These are phyloP conservation scores for Penicillium sp. DNA, from an alignment of 2,329 filamentous ascomycete species.

Conservation along the genomic window DNA sequence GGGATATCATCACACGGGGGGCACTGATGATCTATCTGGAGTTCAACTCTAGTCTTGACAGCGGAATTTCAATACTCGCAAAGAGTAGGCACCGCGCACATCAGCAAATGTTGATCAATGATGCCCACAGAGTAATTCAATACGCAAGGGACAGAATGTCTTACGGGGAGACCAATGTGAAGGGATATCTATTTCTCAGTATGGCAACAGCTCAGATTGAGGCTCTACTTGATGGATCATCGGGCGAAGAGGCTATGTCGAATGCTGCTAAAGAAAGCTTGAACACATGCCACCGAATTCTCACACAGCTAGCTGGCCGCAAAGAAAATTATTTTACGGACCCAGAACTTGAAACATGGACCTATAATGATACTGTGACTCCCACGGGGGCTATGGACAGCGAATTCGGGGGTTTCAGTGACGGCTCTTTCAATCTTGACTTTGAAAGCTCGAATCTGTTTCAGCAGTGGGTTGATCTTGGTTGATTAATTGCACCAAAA, in stretches of 20 bases:
- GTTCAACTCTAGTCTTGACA: conserved; percentile 9
- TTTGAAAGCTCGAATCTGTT: no score
- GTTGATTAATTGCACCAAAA: no score
- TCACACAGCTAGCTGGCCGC: no score
- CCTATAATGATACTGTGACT: no score
- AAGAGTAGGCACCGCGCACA: conserved; percentile 11
- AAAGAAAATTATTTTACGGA: no score
- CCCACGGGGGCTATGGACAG: no score
- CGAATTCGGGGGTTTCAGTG: no score
- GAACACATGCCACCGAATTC: no score
- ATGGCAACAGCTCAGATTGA: conserved; percentile 10
- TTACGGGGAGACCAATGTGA: conserved; percentile 35
- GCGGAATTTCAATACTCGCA: conserved; percentile 11
- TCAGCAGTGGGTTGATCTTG: no score
- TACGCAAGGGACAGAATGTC: conserved; percentile 27
- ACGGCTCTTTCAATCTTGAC: no score
- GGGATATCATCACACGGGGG: conserved; percentile 26
- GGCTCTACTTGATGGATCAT: background rate
- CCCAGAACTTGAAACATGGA: no score
- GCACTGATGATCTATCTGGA: conserved; percentile 23
- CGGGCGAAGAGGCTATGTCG: background rate
- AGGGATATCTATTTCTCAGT: conserved; percentile 28
- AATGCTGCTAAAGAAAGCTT: no score
- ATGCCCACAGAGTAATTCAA: conserved; percentile 19
- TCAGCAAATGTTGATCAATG: conserved; percentile 13